Base-by-base conservation (phyloP, 2,329 filamentous ascomycete species). In the Lizonia empirigonia region DNA sequence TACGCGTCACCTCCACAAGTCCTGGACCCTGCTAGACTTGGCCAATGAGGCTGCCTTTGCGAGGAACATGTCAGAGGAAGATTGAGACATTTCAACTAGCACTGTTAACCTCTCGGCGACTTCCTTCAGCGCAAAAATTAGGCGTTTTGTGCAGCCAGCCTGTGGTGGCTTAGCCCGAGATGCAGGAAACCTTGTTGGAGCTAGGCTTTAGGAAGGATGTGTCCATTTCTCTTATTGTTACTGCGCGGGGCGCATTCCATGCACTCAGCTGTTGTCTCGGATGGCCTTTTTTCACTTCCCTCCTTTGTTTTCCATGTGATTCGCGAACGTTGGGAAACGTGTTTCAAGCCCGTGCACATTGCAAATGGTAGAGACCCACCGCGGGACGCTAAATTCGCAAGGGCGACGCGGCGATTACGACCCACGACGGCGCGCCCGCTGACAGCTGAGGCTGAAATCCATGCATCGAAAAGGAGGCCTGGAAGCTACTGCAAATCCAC, bases 1-100 rank as follows among this genome's bases (percentile, higher is more conserved):
- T 47, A 52, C 49, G 49, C 42, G 49, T 47, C 44, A 18, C 38
- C 42, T 44, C 44, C 42, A 44, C 49, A 52, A 33, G 27, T 46
- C 8, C 22, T n/a, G 22, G 2, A 29, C 19, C 37, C 22, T 46
- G 49, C 33, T n/a, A 52, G 39, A 47, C 49, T 52, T 34, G 42
- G 5, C n/a, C 8, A 39, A 47, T 18, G 13, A 37, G 27, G 22
- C 37, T 41, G n/a, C 13, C 16, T 27, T 16, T 40, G 42, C 49
- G 15, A 33, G 13, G 19, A 32, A 34, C 42, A 52, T 47, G 20
- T 42, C 27, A 26, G 41, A 18, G 15, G 19, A 27, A 15, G n/a
- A 27, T 16, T 29, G 27, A 47, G 26, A 47, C 37, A 26, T 27
- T 26, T 26, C 37, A 36, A 24, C 37, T 26, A 39, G 8, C 4